Conservation (phyloP, 441 rosid species). For the Aleurites moluccanus region DNA sequence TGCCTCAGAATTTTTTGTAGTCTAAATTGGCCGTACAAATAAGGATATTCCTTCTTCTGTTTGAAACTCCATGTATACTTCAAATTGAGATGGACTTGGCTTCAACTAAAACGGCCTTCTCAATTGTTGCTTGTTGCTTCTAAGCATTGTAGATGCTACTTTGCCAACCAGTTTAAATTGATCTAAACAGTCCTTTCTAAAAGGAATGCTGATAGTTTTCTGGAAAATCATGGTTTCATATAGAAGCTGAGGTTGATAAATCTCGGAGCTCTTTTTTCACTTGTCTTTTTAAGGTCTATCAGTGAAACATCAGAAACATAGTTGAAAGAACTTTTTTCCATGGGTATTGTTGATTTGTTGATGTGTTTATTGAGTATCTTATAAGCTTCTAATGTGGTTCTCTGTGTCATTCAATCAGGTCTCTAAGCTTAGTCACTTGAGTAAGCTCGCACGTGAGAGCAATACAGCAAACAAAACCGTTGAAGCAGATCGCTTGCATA, state of each 20-base stretch:
- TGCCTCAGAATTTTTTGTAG: background rate
- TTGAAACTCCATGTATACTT: background rate
- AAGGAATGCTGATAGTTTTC: background rate
- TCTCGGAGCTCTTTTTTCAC: background rate
- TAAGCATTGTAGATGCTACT: background rate
- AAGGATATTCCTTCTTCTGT: background rate
- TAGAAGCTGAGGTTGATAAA: background rate
- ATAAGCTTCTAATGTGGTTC: constrained; percentile 13
- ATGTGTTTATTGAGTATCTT: background rate
- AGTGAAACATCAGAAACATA: background rate
- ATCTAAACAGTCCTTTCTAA: background rate
- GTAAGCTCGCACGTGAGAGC: constrained; percentile 93
- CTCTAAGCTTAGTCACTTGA: constrained; percentile 90
- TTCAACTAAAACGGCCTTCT: background rate
- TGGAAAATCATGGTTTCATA: background rate
- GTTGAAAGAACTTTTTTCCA: constrained; percentile 1
- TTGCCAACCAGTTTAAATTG: background rate
- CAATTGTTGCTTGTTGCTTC: background rate
- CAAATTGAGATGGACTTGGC: background rate
- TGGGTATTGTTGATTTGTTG: background rate
- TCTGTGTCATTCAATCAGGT: constrained; percentile 44
- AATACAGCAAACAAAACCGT: constrained; percentile 77
- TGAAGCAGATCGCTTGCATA: constrained; percentile 91
- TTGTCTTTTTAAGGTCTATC: background rate
- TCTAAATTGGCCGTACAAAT: background rate